A percentile compares a stretch with the other conserved stretches of the same genome.
Conservation (phyloP, 495 filamentous ascomycete genomes). For the Chaetomium tenue region DNA sequence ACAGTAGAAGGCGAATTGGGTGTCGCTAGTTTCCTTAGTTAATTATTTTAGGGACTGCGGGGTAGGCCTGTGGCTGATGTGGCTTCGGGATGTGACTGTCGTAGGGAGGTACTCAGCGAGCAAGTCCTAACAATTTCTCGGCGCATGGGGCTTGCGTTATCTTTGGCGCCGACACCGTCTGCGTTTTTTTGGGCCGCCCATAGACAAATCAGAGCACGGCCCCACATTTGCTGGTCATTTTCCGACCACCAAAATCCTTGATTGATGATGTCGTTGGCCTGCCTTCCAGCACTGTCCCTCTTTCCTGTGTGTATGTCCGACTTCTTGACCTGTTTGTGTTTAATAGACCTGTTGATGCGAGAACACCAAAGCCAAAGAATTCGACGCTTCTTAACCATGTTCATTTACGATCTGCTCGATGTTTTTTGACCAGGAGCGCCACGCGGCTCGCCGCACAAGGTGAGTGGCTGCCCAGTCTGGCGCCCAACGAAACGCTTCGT, state of each 20-base stretch:
- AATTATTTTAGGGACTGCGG: conserved; percentile 3
- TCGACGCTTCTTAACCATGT: neutral
- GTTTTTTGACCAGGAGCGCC: conserved; percentile 1
- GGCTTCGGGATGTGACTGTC: conserved; percentile 3
- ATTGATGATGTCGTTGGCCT: no score
- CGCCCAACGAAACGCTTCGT: neutral
- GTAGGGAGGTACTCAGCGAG: conserved; percentile 5
- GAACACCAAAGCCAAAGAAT: conserved; percentile 1
- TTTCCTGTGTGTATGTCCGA: neutral
- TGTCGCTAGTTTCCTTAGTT: neutral
- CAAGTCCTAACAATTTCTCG: conserved; percentile 11
- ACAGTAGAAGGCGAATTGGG: conserved; percentile 3
- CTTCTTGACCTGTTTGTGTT: conserved; percentile 8
- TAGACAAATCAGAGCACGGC: no score
- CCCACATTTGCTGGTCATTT: conserved; percentile 7
- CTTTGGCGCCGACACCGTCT: no score
- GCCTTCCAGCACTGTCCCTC: neutral
- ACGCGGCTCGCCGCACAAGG: neutral
- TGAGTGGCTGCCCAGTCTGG: neutral
- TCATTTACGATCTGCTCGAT: conserved; percentile 1
- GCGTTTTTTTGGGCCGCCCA: no score
- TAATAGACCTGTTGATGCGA: conserved; percentile 1
- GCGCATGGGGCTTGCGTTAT: no score
- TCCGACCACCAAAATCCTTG: neutral
- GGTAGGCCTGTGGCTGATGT: neutral